A percentile compares a stretch with the other conserved stretches of the same genome.
phyloP scores from a whole-genome alignment of 148 eudicot species.

The Camellia granthamiana region DNA sequence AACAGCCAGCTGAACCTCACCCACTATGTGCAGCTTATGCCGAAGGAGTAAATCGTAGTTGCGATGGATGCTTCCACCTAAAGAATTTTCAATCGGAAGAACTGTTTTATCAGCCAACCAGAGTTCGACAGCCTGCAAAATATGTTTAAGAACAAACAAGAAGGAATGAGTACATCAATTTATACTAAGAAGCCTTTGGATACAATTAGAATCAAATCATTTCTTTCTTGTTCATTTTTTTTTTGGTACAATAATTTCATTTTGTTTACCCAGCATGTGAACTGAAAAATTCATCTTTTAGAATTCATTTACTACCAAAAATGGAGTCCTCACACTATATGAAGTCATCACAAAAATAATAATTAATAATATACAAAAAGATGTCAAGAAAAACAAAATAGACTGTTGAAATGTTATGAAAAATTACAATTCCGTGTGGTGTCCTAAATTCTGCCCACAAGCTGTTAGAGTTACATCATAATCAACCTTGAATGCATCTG shows the following conservation, averaged over 20 bases:
- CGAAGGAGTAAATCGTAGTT: conserved; percentile 54
- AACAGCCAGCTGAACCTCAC: conserved; percentile 57
- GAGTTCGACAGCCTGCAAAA: conserved; percentile 45
- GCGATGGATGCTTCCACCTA: conserved; percentile 61
- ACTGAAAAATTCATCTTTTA: not conserved
- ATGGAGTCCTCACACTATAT: not conserved
- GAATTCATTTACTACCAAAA: not conserved
- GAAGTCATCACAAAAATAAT: not conserved
- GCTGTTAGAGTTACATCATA: not conserved
- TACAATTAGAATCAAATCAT: not conserved
- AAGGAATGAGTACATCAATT: not conserved
- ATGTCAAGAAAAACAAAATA: not conserved
- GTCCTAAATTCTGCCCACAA: not conserved
- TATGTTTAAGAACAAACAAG: not conserved
- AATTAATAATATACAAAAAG: not conserved
- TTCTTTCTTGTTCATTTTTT: not conserved
- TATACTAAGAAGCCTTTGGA: not conserved
- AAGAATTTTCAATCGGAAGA: conserved; percentile 55
- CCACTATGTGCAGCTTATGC: conserved; percentile 53
- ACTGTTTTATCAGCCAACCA: conserved; percentile 62
- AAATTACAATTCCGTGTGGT: not conserved
- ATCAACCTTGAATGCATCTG: conserved; percentile 59
- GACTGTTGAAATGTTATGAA: not conserved
- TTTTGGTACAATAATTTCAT: not conserved
- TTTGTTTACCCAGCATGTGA: not conserved